Base-by-base conservation (phyloP, 805 yeast species). In the Myxozyma lipomycoides region DNA sequence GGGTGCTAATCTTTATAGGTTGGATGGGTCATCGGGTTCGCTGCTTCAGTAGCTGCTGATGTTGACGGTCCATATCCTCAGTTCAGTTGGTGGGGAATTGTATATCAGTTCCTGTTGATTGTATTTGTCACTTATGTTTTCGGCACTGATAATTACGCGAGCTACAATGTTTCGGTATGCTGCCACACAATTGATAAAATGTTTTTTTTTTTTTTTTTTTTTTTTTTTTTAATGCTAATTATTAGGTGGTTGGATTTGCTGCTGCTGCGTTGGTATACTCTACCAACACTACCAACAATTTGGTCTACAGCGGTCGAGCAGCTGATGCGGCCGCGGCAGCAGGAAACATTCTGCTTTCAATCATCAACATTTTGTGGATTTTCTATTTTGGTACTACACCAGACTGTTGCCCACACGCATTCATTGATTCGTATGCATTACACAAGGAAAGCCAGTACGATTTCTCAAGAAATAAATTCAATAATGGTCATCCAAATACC, bases 21-120 rank as follows among this genome's bases (percentile, higher is more conserved):
- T 23, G 79, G 95, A 15, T 91, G 98, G 98, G 73, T 88, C 51
- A 78, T 93, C 45, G 86, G 95, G 7, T 75, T 93, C 48, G 95
- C 84, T 1, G 97, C 97, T 1, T 86, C 95, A 15, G 81, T 86
- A 18, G 81, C 85, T 1, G 66, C 80, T 4, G 73, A 73, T 17
- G 65, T 67, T 18, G 50, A 60, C 23, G 67, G 69, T 15, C 58
- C 68, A 4, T 87, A 84, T 64, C 96, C 97, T 1, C 78, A 80
- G 58, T 85, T 91, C 68, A 79, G 93, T 3, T 91, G 98, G 98
- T 93, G 98, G 98, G 95, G 95, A 1, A 67, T 93, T 4, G 90
- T 85, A 1, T 93, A 80, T 64, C 82, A 91, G 68, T 71, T 89
- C 19, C 55, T 86, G 26, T 59, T 87, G 38, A 74, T 85, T 19